phyloP scores from a whole-genome alignment of 805 yeast species.

The Saccharomycopsis sp. region DNA sequence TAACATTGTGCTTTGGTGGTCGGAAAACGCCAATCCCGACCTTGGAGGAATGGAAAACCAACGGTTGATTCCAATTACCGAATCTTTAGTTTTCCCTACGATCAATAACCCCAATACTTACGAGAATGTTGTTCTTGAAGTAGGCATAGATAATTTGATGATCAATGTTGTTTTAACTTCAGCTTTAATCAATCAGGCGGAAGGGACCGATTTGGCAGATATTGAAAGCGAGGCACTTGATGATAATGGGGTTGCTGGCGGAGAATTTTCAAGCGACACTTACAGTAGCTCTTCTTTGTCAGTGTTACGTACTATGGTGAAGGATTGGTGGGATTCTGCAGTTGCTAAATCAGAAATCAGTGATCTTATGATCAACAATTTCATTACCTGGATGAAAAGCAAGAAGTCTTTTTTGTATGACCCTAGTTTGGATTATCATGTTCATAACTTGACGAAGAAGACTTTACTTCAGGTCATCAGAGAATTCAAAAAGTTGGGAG shows the following conservation, averaged over 20 bases:
- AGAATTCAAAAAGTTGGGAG: conserved; percentile 63
- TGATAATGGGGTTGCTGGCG: conserved; percentile 24
- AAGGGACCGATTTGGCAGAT: conserved; percentile 72
- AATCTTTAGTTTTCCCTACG: conserved; percentile 61
- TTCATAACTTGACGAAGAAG: conserved; percentile 79
- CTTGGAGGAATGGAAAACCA: conserved; percentile 78
- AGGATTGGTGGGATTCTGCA: conserved; percentile 93
- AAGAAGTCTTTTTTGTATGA: conserved; percentile 70
- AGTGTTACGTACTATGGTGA: conserved; percentile 67
- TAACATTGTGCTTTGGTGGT: conserved; percentile 90
- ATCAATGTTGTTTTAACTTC: conserved; percentile 85
- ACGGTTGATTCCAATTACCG: conserved; percentile 35
- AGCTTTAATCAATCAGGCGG: conserved; percentile 77
- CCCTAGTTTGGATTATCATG: conserved; percentile 73
- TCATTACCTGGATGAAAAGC: conserved; percentile 72
- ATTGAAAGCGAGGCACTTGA: conserved; percentile 26
- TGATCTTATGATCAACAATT: conserved; percentile 45
- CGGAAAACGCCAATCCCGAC: conserved; percentile 68
- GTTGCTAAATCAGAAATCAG: conserved; percentile 47
- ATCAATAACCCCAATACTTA: conserved; percentile 76
- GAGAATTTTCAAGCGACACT: conserved; percentile 69
- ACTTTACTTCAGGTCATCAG: conserved; percentile 66
- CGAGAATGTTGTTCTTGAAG: conserved; percentile 69
- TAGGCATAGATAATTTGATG: conserved; percentile 70
- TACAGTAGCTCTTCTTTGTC: conserved; percentile 70